Percentiles rank a stretch among this genome's conserved stretches.
Evolutionary conservation across 305 asterid species (phyloP).

Genomic region (Plantago lanceolata): DNA sequence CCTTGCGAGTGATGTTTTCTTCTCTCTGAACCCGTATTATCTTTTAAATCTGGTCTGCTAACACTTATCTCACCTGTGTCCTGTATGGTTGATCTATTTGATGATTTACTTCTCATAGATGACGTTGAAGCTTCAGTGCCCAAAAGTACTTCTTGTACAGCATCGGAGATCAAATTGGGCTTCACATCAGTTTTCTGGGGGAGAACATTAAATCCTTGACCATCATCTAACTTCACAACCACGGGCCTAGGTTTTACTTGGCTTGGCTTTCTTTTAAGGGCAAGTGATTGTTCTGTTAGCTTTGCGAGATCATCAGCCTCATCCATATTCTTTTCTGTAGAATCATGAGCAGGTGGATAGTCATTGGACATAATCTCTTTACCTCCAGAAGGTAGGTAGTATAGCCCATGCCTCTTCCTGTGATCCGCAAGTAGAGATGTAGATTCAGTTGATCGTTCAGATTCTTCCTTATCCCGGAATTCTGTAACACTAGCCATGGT

Average conservation of each 20-base stretch:
- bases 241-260: slow-evolving; percentile 78
- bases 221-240: slow-evolving; percentile 83
- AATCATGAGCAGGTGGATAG: slow-evolving; percentile 76
- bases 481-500: slow-evolving; percentile 33
- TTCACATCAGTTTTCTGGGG: slow-evolving; percentile 37
- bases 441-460: slow-evolving; percentile 47
- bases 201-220: slow-evolving; percentile 34
- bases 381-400: slow-evolving; percentile 67
- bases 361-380: slow-evolving; percentile 41
- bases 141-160: slow-evolving; percentile 77
- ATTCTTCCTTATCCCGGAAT: slow-evolving; percentile 45
- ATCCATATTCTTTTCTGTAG: slow-evolving; percentile 38
- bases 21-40: slow-evolving; percentile 35
- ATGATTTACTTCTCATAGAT: slow-evolving; percentile 40
- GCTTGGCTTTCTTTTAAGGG: slow-evolving; percentile 49
- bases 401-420: slow-evolving; percentile 80
- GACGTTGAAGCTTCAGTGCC: slow-evolving; percentile 72
- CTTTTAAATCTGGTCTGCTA: slow-evolving; percentile 29
- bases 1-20: slow-evolving; percentile 43
- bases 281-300: slow-evolving; percentile 70
- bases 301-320: slow-evolving; percentile 58
- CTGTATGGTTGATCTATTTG: slow-evolving; percentile 46
- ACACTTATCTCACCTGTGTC: slow-evolving; percentile 39
- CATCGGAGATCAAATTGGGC: slow-evolving; percentile 63
- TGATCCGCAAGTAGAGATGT: slow-evolving; percentile 79